Percentiles rank a stretch among this genome's conserved stretches.
phyloP scores from a whole-genome alignment of 768 basidiomycete species.

The Clitopilus hobsonii region DNA sequence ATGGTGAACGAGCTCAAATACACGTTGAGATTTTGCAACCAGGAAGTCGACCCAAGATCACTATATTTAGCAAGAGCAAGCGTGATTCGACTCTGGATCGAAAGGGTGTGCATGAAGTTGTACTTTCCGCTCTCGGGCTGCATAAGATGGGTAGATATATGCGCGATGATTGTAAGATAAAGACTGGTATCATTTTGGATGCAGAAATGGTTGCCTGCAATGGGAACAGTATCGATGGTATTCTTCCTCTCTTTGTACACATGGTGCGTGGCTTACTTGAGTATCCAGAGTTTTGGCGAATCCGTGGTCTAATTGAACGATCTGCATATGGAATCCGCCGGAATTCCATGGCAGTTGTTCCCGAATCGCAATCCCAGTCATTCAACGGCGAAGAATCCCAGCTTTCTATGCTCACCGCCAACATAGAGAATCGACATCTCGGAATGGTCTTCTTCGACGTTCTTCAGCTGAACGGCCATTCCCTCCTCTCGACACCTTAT shows the following conservation, averaged over 20 bases:
- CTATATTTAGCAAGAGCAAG: slow-evolving; percentile 85
- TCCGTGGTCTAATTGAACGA: slow-evolving; percentile 51
- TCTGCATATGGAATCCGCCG: slow-evolving; percentile 55
- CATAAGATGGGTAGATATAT: slow-evolving; percentile 3
- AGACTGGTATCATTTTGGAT: slow-evolving; percentile 52
- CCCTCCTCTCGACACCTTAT: slow-evolving; percentile 55
- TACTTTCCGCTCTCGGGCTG: slow-evolving; percentile 57
- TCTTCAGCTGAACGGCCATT: slow-evolving; percentile 59
- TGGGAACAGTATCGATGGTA: slow-evolving; percentile 69
- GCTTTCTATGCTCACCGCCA: slow-evolving; percentile 26
- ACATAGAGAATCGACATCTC: slow-evolving; percentile 46
- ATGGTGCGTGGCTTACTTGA: not conserved
- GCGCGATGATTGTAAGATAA: slow-evolving; percentile 16
- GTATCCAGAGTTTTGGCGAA: slow-evolving; percentile 71
- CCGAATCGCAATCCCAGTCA: slow-evolving; percentile 2
- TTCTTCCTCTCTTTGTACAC: slow-evolving; percentile 9
- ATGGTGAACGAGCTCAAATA: slow-evolving; percentile 92
- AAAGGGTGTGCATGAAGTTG: slow-evolving; percentile 53
- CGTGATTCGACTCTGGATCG: slow-evolving; percentile 80
- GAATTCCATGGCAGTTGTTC: slow-evolving; percentile 12
- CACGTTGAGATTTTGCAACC: slow-evolving; percentile 56
- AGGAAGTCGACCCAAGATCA: slow-evolving; percentile 40
- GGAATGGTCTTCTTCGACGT: slow-evolving; percentile 88
- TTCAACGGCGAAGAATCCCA: slow-evolving; percentile 16
- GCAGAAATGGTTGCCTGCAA: slow-evolving; percentile 90